Percentiles rank a stretch among this genome's conserved stretches.
phyloP scores from a whole-genome alignment of 805 yeast species.

The Scheffersomyces ergatensis region DNA sequence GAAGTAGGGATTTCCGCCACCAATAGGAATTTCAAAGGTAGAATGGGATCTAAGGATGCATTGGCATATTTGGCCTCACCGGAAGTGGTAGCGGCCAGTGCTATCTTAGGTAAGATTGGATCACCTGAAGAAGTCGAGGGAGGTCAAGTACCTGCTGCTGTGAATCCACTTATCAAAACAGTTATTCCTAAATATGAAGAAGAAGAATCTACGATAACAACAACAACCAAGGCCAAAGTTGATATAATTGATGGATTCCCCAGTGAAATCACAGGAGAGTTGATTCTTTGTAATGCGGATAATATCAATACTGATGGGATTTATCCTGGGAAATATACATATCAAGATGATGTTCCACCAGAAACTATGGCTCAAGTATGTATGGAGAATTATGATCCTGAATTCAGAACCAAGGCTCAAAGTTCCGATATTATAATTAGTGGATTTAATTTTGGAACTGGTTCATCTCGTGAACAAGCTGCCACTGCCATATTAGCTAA shows the following conservation, averaged over 20 bases:
- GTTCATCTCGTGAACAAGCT: conserved; percentile 98
- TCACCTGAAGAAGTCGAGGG: conserved; percentile 77
- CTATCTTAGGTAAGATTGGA: conserved; percentile 91
- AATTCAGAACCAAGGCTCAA: conserved; percentile 75
- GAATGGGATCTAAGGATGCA: conserved; percentile 98
- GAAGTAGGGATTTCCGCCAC: conserved; percentile 99
- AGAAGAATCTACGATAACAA: conserved; percentile 28
- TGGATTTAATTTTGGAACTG: conserved; percentile 97
- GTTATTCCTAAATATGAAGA: conserved; percentile 21
- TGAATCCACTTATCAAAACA: conserved; percentile 44
- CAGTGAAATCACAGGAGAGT: conserved; percentile 80
- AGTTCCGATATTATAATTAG: conserved; percentile 88
- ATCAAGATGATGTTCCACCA: conserved; percentile 93
- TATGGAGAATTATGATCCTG: conserved; percentile 97
- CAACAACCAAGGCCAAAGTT: conserved; percentile 44
- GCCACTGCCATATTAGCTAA: conserved; percentile 97
- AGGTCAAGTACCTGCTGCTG: conserved; percentile 43
- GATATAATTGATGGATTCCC: conserved; percentile 92
- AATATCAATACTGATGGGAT: conserved; percentile 97
- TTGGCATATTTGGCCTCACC: conserved; percentile 95
- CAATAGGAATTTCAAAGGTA: conserved; percentile 96
- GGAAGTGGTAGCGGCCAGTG: conserved; percentile 97
- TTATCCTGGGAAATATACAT: conserved; percentile 98
- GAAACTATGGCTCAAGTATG: conserved; percentile 98
- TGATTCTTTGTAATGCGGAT: conserved; percentile 95